Conservation (phyloP, 169 alveolate species). For the Cryptosporidium ubiquitum region DNA sequence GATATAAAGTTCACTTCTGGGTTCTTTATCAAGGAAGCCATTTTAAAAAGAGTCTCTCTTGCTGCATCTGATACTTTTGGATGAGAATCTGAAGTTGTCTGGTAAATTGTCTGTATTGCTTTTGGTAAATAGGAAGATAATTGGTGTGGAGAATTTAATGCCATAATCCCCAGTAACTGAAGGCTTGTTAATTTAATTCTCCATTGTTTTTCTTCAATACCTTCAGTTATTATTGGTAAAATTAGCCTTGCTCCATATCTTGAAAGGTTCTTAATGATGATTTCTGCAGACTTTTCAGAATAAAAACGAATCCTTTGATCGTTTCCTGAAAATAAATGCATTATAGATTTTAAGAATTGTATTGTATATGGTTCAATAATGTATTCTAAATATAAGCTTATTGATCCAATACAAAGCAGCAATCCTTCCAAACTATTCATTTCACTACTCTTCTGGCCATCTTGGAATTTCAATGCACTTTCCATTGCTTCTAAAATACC, state of each 20-base stretch:
- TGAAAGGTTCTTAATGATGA: conserved; percentile 65
- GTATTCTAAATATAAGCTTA: conserved; percentile 28
- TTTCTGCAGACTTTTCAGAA: conserved; percentile 65
- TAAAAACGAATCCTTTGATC: conserved; percentile 54
- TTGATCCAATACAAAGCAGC: conserved; percentile 39
- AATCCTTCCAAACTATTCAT: conserved; percentile 15
- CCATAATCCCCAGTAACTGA: conserved; percentile 75
- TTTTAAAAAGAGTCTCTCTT: conserved; percentile 34
- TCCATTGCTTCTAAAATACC: conserved; percentile 12
- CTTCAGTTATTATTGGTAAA: conserved; percentile 66
- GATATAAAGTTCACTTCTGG: conserved; percentile 52
- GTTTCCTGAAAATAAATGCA: conserved; percentile 28
- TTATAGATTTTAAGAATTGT: background rate
- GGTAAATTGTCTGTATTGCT: conserved; percentile 46
- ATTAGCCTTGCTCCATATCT: conserved; percentile 73
- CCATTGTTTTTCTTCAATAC: conserved; percentile 78
- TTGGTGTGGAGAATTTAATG: conserved; percentile 49
- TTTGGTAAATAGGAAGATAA: conserved; percentile 44
- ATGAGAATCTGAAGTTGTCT: conserved; percentile 57
- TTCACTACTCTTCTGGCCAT: background rate
- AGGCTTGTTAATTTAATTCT: conserved; percentile 79
- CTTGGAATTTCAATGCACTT: background rate
- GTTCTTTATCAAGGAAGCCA: conserved; percentile 29
- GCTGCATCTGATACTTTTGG: conserved; percentile 72
- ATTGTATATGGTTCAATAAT: conserved; percentile 46